phyloP scores from a whole-genome alignment of 805 yeast genomes.

The Suhomyces vadensis region DNA sequence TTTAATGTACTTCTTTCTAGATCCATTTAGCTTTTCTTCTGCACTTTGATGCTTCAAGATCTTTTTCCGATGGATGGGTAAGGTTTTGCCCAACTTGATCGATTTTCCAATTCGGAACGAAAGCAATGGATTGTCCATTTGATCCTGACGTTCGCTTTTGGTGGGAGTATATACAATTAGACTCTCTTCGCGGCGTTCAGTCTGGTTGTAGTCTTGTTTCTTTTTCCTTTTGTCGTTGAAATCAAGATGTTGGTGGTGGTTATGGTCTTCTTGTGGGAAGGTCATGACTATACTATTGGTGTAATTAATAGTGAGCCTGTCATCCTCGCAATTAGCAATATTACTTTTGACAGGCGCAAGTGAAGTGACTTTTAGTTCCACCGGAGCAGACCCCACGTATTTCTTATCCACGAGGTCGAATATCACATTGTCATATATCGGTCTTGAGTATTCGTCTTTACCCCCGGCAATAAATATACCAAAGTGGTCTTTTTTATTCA shows the following conservation, averaged over 20 bases:
- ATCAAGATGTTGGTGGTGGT: conserved; percentile 10
- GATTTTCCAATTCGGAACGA: conserved; percentile 37
- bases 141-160: conserved; percentile 10
- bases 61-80: conserved; percentile 32
- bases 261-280: conserved; percentile 27
- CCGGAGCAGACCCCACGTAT: conserved; percentile 27
- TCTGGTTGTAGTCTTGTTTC: conserved; percentile 3
- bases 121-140: conserved; percentile 31
- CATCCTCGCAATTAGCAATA: conserved; percentile 17
- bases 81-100: conserved; percentile 30
- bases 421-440: conserved; percentile 35
- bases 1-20: conserved; percentile 1
- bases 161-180: conserved; percentile 38
- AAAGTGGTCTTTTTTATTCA: conserved; percentile 40
- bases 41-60: conserved; percentile 5
- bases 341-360: conserved; percentile 5
- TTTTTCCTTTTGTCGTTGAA: conserved; percentile 5
- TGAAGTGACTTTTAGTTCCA: conserved; percentile 17
- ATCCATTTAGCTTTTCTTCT: not conserved
- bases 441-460: conserved; percentile 34
- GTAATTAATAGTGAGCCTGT: conserved; percentile 31
- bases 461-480: conserved; percentile 62
- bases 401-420: conserved; percentile 47
- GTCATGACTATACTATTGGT: conserved; percentile 35
- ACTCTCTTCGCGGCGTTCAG: conserved; percentile 12